Conservation (phyloP, 2,329 filamentous ascomycete genomes). For the Chaetomium olivaceum region DNA sequence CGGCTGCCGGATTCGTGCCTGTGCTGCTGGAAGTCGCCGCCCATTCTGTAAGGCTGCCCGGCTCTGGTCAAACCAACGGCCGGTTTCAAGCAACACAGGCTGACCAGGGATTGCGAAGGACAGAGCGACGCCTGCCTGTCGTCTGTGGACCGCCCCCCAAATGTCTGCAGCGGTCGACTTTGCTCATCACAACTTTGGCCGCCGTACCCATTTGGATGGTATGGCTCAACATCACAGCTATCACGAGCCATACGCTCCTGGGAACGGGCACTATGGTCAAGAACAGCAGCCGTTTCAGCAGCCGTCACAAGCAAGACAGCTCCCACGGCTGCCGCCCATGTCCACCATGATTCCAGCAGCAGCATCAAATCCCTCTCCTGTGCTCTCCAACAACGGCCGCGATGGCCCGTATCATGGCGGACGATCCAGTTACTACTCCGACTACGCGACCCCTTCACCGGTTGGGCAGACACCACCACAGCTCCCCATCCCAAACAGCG, state of each 20-base stretch:
- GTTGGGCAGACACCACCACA: conserved; percentile 37
- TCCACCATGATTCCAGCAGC: conserved; percentile 34
- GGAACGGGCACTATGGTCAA: conserved; percentile 35
- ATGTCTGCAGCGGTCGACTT: conserved; percentile 40
- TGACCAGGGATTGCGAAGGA: conserved; percentile 22
- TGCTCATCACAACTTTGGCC: conserved; percentile 37
- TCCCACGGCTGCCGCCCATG: conserved; percentile 34
- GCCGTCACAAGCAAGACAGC: conserved; percentile 24
- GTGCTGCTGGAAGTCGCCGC: conserved; percentile 24
- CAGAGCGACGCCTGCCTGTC: conserved; percentile 11
- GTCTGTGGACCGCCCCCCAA: conserved; percentile 28
- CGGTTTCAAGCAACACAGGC: conserved; percentile 20
- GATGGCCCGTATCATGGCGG: conserved; percentile 29
- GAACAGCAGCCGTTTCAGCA: conserved; percentile 31
- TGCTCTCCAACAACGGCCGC: conserved; percentile 28
- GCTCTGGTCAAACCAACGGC: conserved; percentile 7
- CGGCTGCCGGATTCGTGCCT: conserved; percentile 30
- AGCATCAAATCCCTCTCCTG: conserved; percentile 24
- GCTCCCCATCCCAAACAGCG: conserved; percentile 31
- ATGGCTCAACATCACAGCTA: conserved; percentile 41
- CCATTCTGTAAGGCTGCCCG: conserved; percentile 24
- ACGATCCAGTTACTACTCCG: conserved; percentile 33
- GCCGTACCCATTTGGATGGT: conserved; percentile 38
- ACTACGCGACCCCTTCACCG: conserved; percentile 38
- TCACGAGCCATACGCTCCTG: conserved; percentile 36